Conservation (phyloP, 768 basidiomycete genomes). For the Harrya chromipes region DNA sequence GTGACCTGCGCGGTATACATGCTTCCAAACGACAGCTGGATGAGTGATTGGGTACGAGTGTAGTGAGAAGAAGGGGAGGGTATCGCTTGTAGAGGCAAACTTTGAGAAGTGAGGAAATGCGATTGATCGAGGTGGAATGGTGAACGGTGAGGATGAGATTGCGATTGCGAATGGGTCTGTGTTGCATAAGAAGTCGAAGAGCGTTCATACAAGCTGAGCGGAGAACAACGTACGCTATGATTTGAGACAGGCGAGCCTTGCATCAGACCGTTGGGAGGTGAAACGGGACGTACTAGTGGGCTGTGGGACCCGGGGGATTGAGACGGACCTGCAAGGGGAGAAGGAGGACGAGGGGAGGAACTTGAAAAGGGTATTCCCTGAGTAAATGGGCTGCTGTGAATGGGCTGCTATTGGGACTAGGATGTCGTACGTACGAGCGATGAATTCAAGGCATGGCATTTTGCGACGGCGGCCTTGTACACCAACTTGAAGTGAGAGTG, state of each 20-base stretch:
- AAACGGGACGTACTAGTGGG: background rate
- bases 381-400: constrained; percentile 3
- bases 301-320: background rate
- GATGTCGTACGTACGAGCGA: constrained; percentile 5
- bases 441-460: background rate
- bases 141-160: constrained; percentile 1
- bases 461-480: no score
- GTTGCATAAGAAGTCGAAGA: background rate
- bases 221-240: constrained; percentile 10
- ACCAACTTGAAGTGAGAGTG: no score
- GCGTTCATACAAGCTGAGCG: background rate
- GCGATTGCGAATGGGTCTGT: constrained; percentile 7
- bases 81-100: background rate
- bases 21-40: constrained; percentile 15
- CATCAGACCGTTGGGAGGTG: constrained; percentile 6
- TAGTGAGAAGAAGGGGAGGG: constrained; percentile 10
- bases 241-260: constrained; percentile 11
- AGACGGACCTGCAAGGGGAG: constrained; percentile 7
- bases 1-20: background rate
- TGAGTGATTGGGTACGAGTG: constrained; percentile 14
- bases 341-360: constrained; percentile 10
- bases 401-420: constrained; percentile 8
- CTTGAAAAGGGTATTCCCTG: constrained; percentile 13
- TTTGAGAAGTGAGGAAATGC: constrained; percentile 1
- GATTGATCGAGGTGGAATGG: constrained; percentile 5